Conservation (phyloP, 1,284 basidiomycete species). For the Sporisorium scitamineum region DNA sequence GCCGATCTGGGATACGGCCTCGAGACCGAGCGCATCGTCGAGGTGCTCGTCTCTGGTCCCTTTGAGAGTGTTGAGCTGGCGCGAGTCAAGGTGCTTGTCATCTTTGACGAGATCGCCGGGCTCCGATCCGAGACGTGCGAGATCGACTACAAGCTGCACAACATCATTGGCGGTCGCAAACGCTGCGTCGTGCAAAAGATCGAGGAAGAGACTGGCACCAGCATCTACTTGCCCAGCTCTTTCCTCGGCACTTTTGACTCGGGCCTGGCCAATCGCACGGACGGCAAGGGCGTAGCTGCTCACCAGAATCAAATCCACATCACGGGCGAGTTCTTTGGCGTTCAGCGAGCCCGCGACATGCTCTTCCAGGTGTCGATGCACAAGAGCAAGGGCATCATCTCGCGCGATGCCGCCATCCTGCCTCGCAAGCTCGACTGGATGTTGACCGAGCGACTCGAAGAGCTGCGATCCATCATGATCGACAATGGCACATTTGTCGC, state of each 20-base stretch:
- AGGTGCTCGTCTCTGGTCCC: slow-evolving; percentile 86
- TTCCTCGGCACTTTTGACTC: slow-evolving; percentile 81
- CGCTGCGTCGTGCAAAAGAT: slow-evolving; percentile 88
- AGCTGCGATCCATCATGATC: slow-evolving; percentile 89
- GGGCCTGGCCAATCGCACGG: slow-evolving; percentile 71
- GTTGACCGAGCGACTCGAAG: slow-evolving; percentile 90
- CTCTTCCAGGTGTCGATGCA: slow-evolving; percentile 85
- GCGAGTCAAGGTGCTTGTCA: slow-evolving; percentile 87
- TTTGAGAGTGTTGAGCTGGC: slow-evolving; percentile 92
- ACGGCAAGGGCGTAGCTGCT: slow-evolving; percentile 48
- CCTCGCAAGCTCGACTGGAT: slow-evolving; percentile 99
- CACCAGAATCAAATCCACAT: slow-evolving; percentile 89
- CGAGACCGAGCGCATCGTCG: slow-evolving; percentile 91
- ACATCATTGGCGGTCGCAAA: slow-evolving; percentile 90
- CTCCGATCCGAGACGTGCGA: slow-evolving; percentile 90
- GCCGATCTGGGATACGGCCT: slow-evolving; percentile 74
- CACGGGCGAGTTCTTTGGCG: slow-evolving; percentile 96
- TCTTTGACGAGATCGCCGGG: slow-evolving; percentile 80
- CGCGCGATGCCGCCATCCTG: slow-evolving; percentile 90
- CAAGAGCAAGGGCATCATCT: slow-evolving; percentile 92
- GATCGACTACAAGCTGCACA: slow-evolving; percentile 94
- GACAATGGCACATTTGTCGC: slow-evolving; percentile 97
- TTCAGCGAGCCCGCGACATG: slow-evolving; percentile 95
- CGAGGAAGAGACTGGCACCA: slow-evolving; percentile 96
- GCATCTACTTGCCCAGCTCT: slow-evolving; percentile 92